Evolutionary conservation across 306 rosid species (phyloP).

Genomic region (Chamaecrista fasciculata): DNA sequence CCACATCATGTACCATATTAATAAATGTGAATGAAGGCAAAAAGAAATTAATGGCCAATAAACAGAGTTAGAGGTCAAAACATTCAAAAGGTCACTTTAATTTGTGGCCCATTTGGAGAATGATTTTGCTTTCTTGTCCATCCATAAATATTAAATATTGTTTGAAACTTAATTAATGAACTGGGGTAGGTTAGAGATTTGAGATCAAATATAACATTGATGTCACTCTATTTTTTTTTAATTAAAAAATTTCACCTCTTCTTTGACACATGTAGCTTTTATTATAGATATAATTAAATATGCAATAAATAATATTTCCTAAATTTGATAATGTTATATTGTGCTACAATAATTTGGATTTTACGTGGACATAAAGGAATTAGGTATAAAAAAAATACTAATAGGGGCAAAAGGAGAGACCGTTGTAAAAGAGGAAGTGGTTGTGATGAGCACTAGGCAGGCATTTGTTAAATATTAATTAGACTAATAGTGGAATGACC

Average conservation of each 20-base stretch:
- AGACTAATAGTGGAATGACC: too few species aligned
- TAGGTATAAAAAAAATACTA: conserved; percentile 12
- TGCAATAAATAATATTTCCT: too few species aligned
- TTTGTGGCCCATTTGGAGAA: conserved; percentile 17
- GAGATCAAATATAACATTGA: neutral
- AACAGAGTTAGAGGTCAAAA: conserved; percentile 21
- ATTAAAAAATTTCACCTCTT: neutral
- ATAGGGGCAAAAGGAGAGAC: neutral
- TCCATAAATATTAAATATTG: neutral
- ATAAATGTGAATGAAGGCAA: neutral
- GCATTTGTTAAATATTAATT: neutral
- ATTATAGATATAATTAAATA: too few species aligned
- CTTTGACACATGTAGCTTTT: neutral
- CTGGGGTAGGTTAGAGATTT: neutral
- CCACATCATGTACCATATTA: neutral
- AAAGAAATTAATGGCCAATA: conserved; percentile 8
- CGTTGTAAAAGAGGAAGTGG: neutral
- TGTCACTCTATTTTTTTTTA: neutral
- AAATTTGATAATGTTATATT: too few species aligned
- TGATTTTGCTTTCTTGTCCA: conserved; percentile 25
- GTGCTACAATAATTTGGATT: neutral
- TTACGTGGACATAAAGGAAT: conserved; percentile 2
- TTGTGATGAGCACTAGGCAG: neutral
- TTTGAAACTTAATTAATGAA: neutral
- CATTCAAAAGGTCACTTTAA: conserved; percentile 15